Evolutionary conservation across 495 filamentous ascomycete genomes (phyloP).

Genomic region (Tuber indicum): DNA sequence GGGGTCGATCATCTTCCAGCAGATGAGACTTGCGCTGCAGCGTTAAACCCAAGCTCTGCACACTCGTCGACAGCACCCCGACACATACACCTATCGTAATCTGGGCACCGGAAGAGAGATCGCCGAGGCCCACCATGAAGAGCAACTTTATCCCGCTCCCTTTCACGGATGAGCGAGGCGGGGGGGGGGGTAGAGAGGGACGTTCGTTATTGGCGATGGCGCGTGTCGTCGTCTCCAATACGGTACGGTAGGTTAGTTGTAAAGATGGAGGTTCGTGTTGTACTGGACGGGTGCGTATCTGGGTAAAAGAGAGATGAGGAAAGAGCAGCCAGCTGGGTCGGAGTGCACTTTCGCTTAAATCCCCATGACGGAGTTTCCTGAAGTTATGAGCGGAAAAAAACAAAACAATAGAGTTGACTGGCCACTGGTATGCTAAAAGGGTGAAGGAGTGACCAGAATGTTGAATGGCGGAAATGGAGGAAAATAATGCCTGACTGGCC

Average conservation of each 20-base stretch:
- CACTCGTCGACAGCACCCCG: slow-evolving; percentile 82
- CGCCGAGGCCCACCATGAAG: slow-evolving; percentile 57
- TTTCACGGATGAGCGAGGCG: not conserved
- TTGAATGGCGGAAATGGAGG: not conserved
- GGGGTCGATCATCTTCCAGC: slow-evolving; percentile 72
- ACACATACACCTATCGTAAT: slow-evolving; percentile 91
- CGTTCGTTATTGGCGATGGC: not conserved
- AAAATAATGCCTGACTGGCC: not conserved
- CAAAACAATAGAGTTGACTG: not conserved
- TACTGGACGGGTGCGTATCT: not conserved
- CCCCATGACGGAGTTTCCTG: not conserved
- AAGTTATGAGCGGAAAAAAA: not conserved
- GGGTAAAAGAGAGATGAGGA: not conserved
- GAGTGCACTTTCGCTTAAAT: not conserved
- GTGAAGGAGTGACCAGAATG: not conserved
- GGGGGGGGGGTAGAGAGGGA: not conserved
- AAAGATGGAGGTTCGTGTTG: not conserved
- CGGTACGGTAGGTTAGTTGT: not conserved
- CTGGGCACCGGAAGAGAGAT: slow-evolving; percentile 77
- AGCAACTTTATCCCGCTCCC: slow-evolving; percentile 39
- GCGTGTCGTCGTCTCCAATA: not conserved
- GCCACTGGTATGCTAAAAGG: not conserved
- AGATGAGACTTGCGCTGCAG: slow-evolving; percentile 98
- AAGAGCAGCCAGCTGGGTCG: not conserved
- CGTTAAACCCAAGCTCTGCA: slow-evolving; percentile 94